These are phyloP conservation scores for Ophiocordyceps camponoti-saundersi DNA, from an alignment of 2,329 filamentous ascomycete species.

Conservation along the genomic window DNA sequence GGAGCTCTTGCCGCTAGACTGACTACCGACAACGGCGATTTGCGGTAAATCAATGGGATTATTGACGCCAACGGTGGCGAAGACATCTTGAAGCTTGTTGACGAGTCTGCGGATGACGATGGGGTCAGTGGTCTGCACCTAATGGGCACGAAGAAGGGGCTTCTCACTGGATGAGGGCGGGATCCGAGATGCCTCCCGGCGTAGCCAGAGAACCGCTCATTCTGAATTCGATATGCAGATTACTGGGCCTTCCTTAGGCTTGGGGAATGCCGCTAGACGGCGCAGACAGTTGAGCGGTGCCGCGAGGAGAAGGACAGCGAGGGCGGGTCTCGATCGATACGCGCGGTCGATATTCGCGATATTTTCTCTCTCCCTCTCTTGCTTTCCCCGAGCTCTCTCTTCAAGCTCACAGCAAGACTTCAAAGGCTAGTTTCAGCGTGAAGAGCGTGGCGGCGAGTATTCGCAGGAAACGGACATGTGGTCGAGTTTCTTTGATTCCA, in stretches of 20 bases:
- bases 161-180: slow-evolving; percentile 45
- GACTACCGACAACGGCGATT: slow-evolving; percentile 94
- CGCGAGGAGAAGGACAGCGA: neutral
- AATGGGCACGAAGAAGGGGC: neutral
- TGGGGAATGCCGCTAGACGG: neutral
- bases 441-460: neutral
- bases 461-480: slow-evolving; percentile 10
- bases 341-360: neutral
- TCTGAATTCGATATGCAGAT: slow-evolving; percentile 4
- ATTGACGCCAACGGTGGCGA: slow-evolving; percentile 94
- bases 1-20: slow-evolving; percentile 98
- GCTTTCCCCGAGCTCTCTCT: neutral
- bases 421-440: neutral
- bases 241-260: neutral
- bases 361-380: neutral
- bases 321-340: neutral
- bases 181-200: slow-evolving; percentile 46
- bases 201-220: slow-evolving; percentile 22
- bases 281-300: neutral
- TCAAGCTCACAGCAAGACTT: neutral
- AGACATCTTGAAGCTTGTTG: slow-evolving; percentile 99
- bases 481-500: neutral
- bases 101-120: slow-evolving; percentile 44
- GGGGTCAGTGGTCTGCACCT: neutral
- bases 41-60: slow-evolving; percentile 98